These are phyloP conservation scores for Cicer cuneatum DNA, from an alignment of 306 rosid genomes.

Conservation along the genomic window DNA sequence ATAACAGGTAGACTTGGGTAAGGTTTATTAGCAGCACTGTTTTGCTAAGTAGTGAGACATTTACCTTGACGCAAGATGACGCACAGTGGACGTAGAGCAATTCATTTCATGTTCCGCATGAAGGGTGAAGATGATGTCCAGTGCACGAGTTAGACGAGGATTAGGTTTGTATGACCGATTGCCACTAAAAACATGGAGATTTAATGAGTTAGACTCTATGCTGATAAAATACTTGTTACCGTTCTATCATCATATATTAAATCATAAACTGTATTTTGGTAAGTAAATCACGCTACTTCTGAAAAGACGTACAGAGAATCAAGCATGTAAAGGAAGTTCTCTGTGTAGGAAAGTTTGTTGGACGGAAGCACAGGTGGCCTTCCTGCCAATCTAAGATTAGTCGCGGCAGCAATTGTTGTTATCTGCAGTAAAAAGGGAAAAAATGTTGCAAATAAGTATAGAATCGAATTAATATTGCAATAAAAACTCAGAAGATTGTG, in stretches of 20 bases:
- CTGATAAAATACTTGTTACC: slow-evolving; percentile 3
- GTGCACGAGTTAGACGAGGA: slow-evolving; percentile 77
- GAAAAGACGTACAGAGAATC: slow-evolving; percentile 74
- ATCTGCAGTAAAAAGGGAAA: slow-evolving; percentile 57
- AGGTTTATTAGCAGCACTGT: slow-evolving; percentile 17
- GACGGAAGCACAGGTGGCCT: slow-evolving; percentile 93
- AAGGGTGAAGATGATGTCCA: slow-evolving; percentile 82
- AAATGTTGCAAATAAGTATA: slow-evolving; percentile 30
- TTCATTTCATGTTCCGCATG: slow-evolving; percentile 98
- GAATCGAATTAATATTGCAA: slow-evolving; percentile 15
- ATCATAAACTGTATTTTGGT: neutral
- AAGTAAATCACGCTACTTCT: neutral
- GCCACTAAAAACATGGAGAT: slow-evolving; percentile 60
- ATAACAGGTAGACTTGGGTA: neutral
- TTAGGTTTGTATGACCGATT: slow-evolving; percentile 82
- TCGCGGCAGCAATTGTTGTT: slow-evolving; percentile 88
- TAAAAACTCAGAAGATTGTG: slow-evolving; percentile 18
- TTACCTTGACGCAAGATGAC: slow-evolving; percentile 92
- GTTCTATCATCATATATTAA: slow-evolving; percentile 19
- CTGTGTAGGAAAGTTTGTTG: slow-evolving; percentile 75
- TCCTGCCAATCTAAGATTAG: slow-evolving; percentile 82
- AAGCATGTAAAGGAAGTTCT: slow-evolving; percentile 91
- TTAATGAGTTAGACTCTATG: neutral
- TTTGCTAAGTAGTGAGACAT: slow-evolving; percentile 19
- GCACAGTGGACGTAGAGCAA: slow-evolving; percentile 87